A percentile compares a stretch with the other conserved stretches of the same genome.
Evolutionary conservation across 2,329 filamentous ascomycete genomes (phyloP).

Genomic region (Amphichorda felina): DNA sequence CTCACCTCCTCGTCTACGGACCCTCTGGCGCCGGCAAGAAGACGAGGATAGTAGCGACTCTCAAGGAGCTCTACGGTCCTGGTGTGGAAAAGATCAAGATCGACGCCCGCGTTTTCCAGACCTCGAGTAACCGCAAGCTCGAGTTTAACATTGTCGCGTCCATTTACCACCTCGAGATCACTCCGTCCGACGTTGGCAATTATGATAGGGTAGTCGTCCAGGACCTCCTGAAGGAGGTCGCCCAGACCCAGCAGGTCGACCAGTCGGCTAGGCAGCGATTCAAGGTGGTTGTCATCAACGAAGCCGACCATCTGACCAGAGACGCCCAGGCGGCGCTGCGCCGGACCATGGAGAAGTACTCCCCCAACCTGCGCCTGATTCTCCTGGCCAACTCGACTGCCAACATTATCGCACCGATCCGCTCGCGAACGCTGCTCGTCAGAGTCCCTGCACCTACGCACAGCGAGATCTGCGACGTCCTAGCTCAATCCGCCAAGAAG

Average conservation of each 20-base stretch:
- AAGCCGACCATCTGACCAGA: slow-evolving; percentile 85
- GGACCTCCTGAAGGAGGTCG: slow-evolving; percentile 92
- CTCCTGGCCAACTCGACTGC: slow-evolving; percentile 90
- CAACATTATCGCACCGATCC: slow-evolving; percentile 98
- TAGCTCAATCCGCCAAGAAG: slow-evolving; percentile 59
- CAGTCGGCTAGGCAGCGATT: slow-evolving; percentile 80
- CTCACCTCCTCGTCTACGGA: slow-evolving; percentile 92
- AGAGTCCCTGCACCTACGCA: slow-evolving; percentile 83
- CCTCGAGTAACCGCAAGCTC: slow-evolving; percentile 87
- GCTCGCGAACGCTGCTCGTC: slow-evolving; percentile 81
- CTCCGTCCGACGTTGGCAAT: slow-evolving; percentile 89
- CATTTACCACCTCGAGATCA: slow-evolving; percentile 97
- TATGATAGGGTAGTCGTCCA: slow-evolving; percentile 95
- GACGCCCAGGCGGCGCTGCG: slow-evolving; percentile 93
- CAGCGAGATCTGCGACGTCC: slow-evolving; percentile 68
- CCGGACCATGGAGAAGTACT: slow-evolving; percentile 99
- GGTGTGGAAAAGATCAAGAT: slow-evolving; percentile 99
- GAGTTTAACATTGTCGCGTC: slow-evolving; percentile 99
- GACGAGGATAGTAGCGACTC: slow-evolving; percentile 86
- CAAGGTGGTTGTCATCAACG: slow-evolving; percentile 98
- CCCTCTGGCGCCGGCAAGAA: slow-evolving; percentile 97
- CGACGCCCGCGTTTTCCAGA: slow-evolving; percentile 93
- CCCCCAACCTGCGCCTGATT: slow-evolving; percentile 84
- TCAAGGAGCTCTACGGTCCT: slow-evolving; percentile 89
- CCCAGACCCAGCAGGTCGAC: slow-evolving; percentile 98